Conservation (phyloP, 495 filamentous ascomycete genomes). For the Neurospora sp. region DNA sequence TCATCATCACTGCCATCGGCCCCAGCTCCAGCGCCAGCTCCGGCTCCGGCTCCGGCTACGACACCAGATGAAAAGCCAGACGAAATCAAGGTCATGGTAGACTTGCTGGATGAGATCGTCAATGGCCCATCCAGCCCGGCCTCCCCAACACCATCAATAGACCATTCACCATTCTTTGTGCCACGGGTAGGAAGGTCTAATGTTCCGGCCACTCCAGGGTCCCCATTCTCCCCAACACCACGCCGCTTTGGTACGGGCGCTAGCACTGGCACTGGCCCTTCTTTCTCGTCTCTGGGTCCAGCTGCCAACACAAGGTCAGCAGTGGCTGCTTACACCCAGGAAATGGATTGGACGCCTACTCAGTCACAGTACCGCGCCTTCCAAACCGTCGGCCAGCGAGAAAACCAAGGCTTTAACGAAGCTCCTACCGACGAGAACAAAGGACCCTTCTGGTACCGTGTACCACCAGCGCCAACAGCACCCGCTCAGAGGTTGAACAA, state of each 20-base stretch:
- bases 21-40: not conserved
- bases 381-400: constrained; percentile 31
- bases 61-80: constrained; percentile 2
- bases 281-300: not conserved
- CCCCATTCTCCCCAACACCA: not conserved
- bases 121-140: constrained; percentile 21
- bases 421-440: constrained; percentile 31
- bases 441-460: constrained; percentile 44
- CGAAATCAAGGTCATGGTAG: constrained; percentile 23
- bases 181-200: not conserved
- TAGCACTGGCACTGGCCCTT: not conserved
- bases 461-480: constrained; percentile 55
- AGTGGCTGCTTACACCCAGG: constrained; percentile 30
- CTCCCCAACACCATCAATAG: constrained; percentile 28
- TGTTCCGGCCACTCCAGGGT: not conserved
- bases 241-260: not conserved
- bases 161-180: not conserved
- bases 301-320: not conserved
- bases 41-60: not conserved
- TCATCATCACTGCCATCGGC: not conserved
- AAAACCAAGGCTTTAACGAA: constrained; percentile 49
- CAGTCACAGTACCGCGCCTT: constrained; percentile 40
- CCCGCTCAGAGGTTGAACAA: constrained; percentile 56
- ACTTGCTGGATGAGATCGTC: constrained; percentile 36
- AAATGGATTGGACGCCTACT: constrained; percentile 82